Conservation (phyloP, 2,329 filamentous ascomycete genomes). For the Domatiomyces globalis region DNA sequence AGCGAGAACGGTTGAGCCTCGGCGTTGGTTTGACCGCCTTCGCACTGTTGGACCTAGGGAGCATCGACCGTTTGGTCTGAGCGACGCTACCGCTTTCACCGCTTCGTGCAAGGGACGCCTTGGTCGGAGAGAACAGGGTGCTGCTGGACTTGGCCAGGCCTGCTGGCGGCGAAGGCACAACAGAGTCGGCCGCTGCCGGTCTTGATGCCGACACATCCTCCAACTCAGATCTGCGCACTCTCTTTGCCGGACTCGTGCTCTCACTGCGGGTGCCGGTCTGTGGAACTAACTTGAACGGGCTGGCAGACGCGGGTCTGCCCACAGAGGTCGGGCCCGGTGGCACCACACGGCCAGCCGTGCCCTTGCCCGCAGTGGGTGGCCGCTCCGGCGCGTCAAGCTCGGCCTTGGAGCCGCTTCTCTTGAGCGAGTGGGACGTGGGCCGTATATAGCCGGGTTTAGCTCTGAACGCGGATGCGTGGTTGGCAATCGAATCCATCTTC, state of each 20-base stretch:
- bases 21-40: constrained; percentile 28
- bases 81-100: constrained; percentile 40
- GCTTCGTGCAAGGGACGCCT: constrained; percentile 53
- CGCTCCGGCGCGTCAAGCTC: constrained; percentile 47
- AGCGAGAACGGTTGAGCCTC: neutral
- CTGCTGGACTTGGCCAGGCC: constrained; percentile 38
- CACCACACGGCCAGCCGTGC: constrained; percentile 23
- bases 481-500: constrained; percentile 94
- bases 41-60: constrained; percentile 37
- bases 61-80: constrained; percentile 31
- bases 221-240: constrained; percentile 49
- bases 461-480: constrained; percentile 63
- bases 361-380: constrained; percentile 22
- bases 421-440: constrained; percentile 30
- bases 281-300: constrained; percentile 21
- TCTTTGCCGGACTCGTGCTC: constrained; percentile 45
- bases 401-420: constrained; percentile 46
- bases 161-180: constrained; percentile 27
- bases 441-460: constrained; percentile 31
- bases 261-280: constrained; percentile 19
- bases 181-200: constrained; percentile 8
- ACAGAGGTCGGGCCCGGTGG: constrained; percentile 20
- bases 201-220: constrained; percentile 58
- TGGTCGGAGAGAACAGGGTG: constrained; percentile 63
- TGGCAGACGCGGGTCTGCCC: constrained; percentile 12